Evolutionary conservation across 192 early-diverging fungal species (phyloP).

Genomic region (Nowakowskiella sp.): DNA sequence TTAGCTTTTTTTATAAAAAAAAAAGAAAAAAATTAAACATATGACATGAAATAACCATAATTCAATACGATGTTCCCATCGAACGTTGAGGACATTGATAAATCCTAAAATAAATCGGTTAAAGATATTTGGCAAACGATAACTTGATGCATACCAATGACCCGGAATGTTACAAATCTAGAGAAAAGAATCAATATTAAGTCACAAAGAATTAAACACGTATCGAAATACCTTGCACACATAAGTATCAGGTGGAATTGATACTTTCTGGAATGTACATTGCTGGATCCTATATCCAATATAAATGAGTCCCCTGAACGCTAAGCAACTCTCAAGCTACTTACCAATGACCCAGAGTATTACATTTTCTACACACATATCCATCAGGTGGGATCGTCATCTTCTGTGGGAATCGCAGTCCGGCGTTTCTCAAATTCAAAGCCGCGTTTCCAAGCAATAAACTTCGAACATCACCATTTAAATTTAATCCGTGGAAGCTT

Average conservation of each 20-base stretch:
- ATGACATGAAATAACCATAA: no score
- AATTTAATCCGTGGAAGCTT: neutral
- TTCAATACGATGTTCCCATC: no score
- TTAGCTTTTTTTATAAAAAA: no score
- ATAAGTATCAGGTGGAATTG: constrained; percentile 28
- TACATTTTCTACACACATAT: constrained; percentile 33
- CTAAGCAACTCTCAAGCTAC: neutral
- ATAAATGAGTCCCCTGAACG: neutral
- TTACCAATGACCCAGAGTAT: constrained; percentile 29
- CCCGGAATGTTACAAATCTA: constrained; percentile 25
- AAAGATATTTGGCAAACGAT: no score
- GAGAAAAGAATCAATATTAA: neutral
- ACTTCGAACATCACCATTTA: neutral
- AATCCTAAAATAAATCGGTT: no score
- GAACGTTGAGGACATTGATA: constrained; percentile 25
- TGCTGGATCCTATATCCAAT: constrained; percentile 26
- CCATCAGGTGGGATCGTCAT: constrained; percentile 30
- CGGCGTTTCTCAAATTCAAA: constrained; percentile 7
- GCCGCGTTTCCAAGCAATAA: neutral
- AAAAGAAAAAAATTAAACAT: no score
- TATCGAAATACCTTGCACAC: constrained; percentile 16
- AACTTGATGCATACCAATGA: no score
- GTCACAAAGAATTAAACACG: constrained; percentile 1
- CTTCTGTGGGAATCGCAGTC: constrained; percentile 1
- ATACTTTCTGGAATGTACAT: constrained; percentile 12